Conservation (phyloP, 352 stramenopile species). For the Elongisporangium prolatum region DNA sequence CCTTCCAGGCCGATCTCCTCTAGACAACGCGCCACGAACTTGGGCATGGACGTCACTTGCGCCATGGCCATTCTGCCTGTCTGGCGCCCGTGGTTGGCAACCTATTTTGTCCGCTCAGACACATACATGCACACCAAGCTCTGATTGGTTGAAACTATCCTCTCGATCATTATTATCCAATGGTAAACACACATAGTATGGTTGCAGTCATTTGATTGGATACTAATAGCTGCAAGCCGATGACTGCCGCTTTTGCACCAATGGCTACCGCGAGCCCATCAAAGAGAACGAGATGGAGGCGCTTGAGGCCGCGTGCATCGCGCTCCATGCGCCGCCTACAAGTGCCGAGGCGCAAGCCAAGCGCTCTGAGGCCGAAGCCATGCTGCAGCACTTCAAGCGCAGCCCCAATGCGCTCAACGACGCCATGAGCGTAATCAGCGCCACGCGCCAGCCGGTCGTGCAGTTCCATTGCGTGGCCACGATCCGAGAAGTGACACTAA, state of each 20-base stretch:
- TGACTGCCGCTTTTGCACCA: constrained; percentile 11
- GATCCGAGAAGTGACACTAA: constrained; percentile 70
- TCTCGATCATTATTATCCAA: neutral
- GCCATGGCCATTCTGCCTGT: constrained; percentile 9
- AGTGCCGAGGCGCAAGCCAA: constrained; percentile 40
- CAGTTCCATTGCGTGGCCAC: constrained; percentile 81
- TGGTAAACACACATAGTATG: neutral
- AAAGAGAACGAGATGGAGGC: constrained; percentile 32
- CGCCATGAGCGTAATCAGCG: constrained; percentile 45
- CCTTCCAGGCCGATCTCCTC: constrained; percentile 80
- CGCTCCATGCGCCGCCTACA: constrained; percentile 59
- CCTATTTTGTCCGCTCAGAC: neutral
- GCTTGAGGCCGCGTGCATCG: constrained; percentile 60
- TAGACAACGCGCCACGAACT: constrained; percentile 70
- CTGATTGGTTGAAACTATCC: neutral
- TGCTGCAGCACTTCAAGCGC: constrained; percentile 80
- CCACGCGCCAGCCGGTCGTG: constrained; percentile 37
- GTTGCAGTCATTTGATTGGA: no score
- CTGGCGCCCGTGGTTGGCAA: neutral
- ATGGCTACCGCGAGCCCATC: constrained; percentile 3
- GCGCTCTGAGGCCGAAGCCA: constrained; percentile 51
- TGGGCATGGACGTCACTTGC: constrained; percentile 40
- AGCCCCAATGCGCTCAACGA: constrained; percentile 61
- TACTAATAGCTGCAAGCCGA: no score
- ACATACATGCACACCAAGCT: neutral